These are phyloP conservation scores for Pythium diclinum DNA, from an alignment of 352 stramenopile species.

Conservation along the genomic window DNA sequence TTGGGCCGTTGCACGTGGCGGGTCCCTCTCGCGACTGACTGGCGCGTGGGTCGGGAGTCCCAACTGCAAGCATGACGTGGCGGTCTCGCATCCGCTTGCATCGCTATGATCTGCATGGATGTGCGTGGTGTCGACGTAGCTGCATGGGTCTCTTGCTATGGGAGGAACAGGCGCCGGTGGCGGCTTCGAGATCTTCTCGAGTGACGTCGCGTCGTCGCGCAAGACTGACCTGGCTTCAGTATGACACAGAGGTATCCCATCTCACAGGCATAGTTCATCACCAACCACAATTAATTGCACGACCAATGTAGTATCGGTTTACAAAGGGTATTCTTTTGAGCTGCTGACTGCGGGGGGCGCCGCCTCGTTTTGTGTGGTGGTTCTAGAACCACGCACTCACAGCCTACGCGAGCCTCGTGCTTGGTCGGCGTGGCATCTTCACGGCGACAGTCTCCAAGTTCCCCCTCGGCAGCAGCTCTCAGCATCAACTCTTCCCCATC, in stretches of 20 bases:
- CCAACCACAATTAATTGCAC: too few relatives aligned
- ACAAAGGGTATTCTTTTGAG: constrained; percentile 14
- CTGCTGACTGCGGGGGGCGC: neutral
- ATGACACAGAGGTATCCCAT: constrained; percentile 4
- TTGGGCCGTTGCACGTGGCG: neutral
- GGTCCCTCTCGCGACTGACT: neutral
- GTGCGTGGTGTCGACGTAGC: neutral
- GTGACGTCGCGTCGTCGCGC: neutral
- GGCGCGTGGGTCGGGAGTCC: neutral
- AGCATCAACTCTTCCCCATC: constrained; percentile 20
- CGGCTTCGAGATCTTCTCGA: neutral
- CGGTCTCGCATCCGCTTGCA: too few relatives aligned
- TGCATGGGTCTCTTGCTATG: neutral
- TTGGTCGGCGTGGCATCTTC: constrained; percentile 4
- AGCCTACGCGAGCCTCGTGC: constrained; percentile 3
- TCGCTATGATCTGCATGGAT: neutral
- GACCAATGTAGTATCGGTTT: constrained; percentile 7
- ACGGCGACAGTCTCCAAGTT: constrained; percentile 3
- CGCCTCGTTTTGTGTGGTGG: constrained; percentile 18
- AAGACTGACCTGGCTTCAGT: neutral
- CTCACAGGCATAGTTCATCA: neutral
- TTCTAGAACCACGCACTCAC: constrained; percentile 28
- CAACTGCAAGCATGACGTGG: neutral
- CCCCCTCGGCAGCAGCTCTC: constrained; percentile 5
- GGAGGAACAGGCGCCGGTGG: neutral